These are phyloP conservation scores for Drechslerella dactyloides DNA, from an alignment of 2,329 filamentous ascomycete genomes.

Conservation along the genomic window DNA sequence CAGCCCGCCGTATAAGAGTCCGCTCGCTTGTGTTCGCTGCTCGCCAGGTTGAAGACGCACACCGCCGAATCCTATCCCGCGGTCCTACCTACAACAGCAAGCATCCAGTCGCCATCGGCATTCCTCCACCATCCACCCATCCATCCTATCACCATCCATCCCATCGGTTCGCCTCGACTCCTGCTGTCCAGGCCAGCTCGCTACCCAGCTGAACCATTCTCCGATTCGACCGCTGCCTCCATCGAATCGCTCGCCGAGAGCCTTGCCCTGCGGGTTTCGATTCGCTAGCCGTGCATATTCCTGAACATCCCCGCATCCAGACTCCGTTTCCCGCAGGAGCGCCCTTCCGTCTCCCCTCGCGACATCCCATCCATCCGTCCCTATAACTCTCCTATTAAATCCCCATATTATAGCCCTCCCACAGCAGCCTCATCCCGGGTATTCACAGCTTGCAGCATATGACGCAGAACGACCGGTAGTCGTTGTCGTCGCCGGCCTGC, in stretches of 20 bases:
- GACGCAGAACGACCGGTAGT: constrained; percentile 47
- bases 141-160: too few species aligned
- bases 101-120: background rate
- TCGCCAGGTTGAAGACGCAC: too few species aligned
- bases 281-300: constrained; percentile 41
- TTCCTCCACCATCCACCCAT: background rate
- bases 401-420: background rate
- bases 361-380: constrained; percentile 18
- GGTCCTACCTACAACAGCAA: too few species aligned
- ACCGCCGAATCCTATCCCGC: background rate
- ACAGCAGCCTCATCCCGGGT: constrained; percentile 13
- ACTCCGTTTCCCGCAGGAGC: constrained; percentile 28
- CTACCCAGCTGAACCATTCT: background rate
- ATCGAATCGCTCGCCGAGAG: constrained; percentile 1
- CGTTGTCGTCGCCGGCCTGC: constrained; percentile 9
- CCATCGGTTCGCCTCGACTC: background rate
- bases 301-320: constrained; percentile 20
- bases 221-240: background rate
- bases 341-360: constrained; percentile 21
- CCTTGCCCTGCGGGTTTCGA: constrained; percentile 9
- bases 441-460: constrained; percentile 35
- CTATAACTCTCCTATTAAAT: background rate
- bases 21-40: too few species aligned
- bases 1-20: too few species aligned
- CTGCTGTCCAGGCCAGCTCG: constrained; percentile 1